Evolutionary conservation across 768 basidiomycete species (phyloP).

Genomic region (Lactifluus volemus): DNA sequence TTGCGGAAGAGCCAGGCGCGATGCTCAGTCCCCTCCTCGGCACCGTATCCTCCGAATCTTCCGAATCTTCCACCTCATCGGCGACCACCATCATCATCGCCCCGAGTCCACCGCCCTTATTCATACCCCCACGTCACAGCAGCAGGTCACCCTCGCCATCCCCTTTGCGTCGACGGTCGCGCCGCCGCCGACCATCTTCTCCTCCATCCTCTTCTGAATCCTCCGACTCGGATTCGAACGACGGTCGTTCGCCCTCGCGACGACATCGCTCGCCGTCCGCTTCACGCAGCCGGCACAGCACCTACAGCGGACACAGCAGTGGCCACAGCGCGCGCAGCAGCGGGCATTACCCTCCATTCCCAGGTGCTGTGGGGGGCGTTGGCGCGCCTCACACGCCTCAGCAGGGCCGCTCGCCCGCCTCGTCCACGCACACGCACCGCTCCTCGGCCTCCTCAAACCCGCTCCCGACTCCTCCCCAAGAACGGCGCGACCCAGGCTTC

Average conservation of each 20-base stretch:
- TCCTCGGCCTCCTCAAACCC: conserved; percentile 14
- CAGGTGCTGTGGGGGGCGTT: neutral
- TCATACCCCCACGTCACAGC: conserved; percentile 27
- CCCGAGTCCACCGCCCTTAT: conserved; percentile 26
- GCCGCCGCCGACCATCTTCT: conserved; percentile 38
- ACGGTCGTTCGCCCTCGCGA: neutral
- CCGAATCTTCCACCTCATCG: conserved; percentile 12
- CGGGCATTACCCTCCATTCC: neutral
- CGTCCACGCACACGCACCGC: conserved; percentile 9
- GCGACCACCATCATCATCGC: conserved; percentile 20
- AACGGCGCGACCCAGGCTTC: conserved; percentile 18
- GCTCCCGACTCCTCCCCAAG: conserved; percentile 13
- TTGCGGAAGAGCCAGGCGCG: conserved; percentile 26
- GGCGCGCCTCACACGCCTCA: neutral
- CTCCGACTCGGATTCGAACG: conserved; percentile 6
- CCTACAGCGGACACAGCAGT: neutral
- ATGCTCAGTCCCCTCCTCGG: conserved; percentile 26
- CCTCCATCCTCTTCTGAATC: neutral
- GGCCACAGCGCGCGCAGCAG: neutral
- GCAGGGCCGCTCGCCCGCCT: conserved; percentile 18
- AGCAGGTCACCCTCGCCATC: conserved; percentile 32
- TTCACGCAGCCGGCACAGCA: conserved; percentile 3
- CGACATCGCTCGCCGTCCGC: conserved; percentile 4
- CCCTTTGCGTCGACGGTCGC: conserved; percentile 29
- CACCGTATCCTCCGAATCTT: conserved; percentile 9